Base-by-base conservation (phyloP, 176 grass and related monocot species). In the Zoysia pacifica region DNA sequence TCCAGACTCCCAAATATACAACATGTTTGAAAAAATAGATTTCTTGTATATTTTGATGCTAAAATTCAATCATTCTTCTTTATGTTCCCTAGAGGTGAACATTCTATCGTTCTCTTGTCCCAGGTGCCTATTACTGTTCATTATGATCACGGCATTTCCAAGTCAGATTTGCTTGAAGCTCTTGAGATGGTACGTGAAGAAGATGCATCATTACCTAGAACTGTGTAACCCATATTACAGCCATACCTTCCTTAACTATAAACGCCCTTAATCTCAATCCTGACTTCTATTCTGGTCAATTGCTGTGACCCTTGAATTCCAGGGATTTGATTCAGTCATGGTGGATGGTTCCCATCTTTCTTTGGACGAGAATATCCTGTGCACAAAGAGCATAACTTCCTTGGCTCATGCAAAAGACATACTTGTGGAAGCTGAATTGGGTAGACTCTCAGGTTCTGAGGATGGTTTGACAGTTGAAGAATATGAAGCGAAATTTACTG, bases 301-400 rank as follows among this genome's bases (percentile, higher is more conserved):
- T 79, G 11, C 3, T 20, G 4, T 73, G 61, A 41, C 66, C 64
- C 10, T 65, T 72, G 37, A 86, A 77, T 75, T 93, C 5, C 86
- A 98, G 95, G 95, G 91, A 70, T 98, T 98, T 74, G 86, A 94
- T 91, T 98, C 95, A 81, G 48, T 98, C 39, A 98, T 98, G 95
- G 92, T 88, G 59, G 95, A 98, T 85, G 90, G 90, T 62, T 98
- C 95, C 14, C 88, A 94, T 82, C 86, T 98, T 58, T 72, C 85
- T 64, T 87, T 93, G 53, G 70, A 83, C 55, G 84, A 94, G 69
- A 98, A 93, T 76, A 86, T 89, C 50, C 81, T 86, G 14, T 98
- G 65, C 81, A 89, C 95, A 82, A 85, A 81, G 75, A 73, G 69
- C 76, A 81, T 98, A 70, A 89, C 83, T 63, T 84, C 78, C 72